Percentiles rank a stretch among this genome's conserved stretches.
phyloP scores from a whole-genome alignment of 2,329 filamentous ascomycete genomes.

The Pseudogymnoascus sp. region DNA sequence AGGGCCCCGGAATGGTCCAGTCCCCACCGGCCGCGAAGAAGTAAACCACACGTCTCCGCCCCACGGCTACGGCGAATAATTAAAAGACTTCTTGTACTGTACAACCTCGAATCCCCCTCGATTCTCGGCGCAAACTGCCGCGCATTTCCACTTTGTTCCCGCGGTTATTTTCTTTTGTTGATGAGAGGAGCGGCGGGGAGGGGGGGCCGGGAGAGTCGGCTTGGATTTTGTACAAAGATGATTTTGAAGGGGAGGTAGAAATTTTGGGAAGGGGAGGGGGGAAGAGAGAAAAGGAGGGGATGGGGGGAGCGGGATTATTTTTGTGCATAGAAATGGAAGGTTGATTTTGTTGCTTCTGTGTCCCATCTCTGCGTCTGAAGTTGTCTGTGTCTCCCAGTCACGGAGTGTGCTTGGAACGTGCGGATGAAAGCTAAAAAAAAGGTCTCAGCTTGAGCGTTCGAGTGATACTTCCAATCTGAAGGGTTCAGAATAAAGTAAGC shows the following conservation, averaged over 20 bases:
- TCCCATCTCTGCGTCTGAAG: background rate
- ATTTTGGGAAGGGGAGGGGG: background rate
- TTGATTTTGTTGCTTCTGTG: background rate
- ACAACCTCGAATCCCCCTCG: background rate
- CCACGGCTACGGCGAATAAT: slow-evolving; percentile 6
- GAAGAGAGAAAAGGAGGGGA: slow-evolving; percentile 39
- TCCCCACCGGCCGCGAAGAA: slow-evolving; percentile 38
- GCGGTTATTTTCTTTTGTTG: slow-evolving; percentile 3
- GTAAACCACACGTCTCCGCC: slow-evolving; percentile 2
- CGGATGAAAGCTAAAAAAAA: background rate
- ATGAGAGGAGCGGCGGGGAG: background rate
- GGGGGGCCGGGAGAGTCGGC: background rate
- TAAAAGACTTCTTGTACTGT: slow-evolving; percentile 4
- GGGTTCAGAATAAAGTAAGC: background rate
- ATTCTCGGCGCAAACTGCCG: slow-evolving; percentile 1
- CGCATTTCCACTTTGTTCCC: background rate
- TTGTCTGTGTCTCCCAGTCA: background rate
- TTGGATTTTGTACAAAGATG: slow-evolving; percentile 5
- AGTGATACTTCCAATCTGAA: background rate
- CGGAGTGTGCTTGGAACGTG: background rate
- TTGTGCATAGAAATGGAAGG: slow-evolving; percentile 8
- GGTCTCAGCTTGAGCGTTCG: background rate
- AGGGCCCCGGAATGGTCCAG: slow-evolving; percentile 72
- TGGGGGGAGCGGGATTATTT: slow-evolving; percentile 21
- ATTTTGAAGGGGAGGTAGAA: background rate